Evolutionary conservation across 2,329 filamentous ascomycete species (phyloP).

Genomic region (Penicillium sp.): DNA sequence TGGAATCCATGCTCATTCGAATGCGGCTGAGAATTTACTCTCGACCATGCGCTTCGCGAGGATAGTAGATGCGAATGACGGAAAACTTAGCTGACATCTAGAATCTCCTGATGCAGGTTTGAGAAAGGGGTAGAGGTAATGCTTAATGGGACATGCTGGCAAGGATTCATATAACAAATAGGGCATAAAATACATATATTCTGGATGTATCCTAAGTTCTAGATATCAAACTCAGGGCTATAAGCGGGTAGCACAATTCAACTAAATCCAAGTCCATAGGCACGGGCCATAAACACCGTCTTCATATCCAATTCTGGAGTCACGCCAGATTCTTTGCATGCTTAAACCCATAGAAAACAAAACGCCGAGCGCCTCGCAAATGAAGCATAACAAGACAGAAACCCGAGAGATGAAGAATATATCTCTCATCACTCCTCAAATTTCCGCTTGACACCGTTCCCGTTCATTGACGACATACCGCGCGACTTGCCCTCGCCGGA

Average conservation of each 20-base stretch:
- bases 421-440: constrained; percentile 35
- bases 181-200: background rate
- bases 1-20: constrained; percentile 2
- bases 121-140: background rate
- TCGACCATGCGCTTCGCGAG: constrained; percentile 1
- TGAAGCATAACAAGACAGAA: constrained; percentile 1
- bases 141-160: background rate
- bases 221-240: background rate
- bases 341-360: background rate
- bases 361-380: constrained; percentile 24
- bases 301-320: background rate
- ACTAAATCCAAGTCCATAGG: background rate
- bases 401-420: constrained; percentile 1
- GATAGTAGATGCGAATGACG: background rate
- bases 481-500: constrained; percentile 28
- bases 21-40: background rate
- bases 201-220: background rate
- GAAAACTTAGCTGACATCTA: too few relatives aligned
- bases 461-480: constrained; percentile 27
- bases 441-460: constrained; percentile 42
- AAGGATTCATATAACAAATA: too few relatives aligned
- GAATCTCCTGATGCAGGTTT: too few relatives aligned
- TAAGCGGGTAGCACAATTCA: background rate
- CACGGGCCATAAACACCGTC: background rate
- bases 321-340: background rate